Evolutionary conservation across 2,329 filamentous ascomycete species (phyloP).

Genomic region (Bimuria novae-zelandiae): DNA sequence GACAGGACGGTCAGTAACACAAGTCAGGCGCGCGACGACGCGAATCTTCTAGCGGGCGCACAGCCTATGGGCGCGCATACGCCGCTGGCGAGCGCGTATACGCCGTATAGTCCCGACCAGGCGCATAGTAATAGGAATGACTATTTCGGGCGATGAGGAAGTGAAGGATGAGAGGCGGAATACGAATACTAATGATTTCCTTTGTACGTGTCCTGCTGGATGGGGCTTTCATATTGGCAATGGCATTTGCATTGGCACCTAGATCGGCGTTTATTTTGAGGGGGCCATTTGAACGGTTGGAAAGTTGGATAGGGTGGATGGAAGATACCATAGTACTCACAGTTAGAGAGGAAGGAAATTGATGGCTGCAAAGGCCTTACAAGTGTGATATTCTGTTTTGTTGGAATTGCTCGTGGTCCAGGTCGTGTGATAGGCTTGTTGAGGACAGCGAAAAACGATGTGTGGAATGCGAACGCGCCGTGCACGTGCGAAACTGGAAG

Average conservation of each 20-base stretch:
- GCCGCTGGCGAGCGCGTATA: conserved; percentile 23
- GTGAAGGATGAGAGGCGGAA: background rate
- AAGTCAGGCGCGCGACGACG: conserved; percentile 32
- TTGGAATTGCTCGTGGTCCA: no score
- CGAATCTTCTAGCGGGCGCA: conserved; percentile 32
- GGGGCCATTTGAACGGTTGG: no score
- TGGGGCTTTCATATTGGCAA: background rate
- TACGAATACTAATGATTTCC: background rate
- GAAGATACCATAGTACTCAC: no score
- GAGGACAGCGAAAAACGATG: no score
- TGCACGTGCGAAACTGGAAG: no score
- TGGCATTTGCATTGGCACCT: background rate
- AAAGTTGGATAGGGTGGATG: no score
- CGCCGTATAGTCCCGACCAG: conserved; percentile 36
- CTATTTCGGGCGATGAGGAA: conserved; percentile 23
- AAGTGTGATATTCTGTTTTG: no score
- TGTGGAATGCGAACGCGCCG: no score
- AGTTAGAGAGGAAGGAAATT: no score
- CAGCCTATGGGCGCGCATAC: conserved; percentile 40
- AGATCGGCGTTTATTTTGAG: background rate
- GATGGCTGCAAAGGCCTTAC: no score
- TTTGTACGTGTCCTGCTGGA: background rate
- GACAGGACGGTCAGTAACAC: conserved; percentile 28
- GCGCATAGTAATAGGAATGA: conserved; percentile 19
- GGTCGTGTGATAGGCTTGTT: no score